Percentiles rank a stretch among this genome's conserved stretches.
These are phyloP conservation scores for Metschnikowia baotianmanensis DNA, from an alignment of 805 yeast genomes.

Conservation along the genomic window DNA sequence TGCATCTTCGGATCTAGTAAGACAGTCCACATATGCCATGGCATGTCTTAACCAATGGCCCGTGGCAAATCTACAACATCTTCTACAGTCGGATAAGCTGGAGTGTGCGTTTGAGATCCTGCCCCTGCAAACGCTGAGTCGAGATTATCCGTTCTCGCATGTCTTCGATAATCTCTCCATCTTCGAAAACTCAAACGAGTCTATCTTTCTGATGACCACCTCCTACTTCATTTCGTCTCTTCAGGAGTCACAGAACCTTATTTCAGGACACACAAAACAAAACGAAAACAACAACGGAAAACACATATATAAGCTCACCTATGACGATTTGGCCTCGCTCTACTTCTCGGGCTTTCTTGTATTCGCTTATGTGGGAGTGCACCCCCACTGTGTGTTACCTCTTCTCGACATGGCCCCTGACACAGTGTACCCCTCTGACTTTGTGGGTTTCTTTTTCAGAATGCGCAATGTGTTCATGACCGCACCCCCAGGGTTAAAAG, in stretches of 20 bases:
- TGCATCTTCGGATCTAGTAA: conserved; percentile 24
- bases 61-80: conserved; percentile 15
- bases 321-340: conserved; percentile 8
- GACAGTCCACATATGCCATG: conserved; percentile 26
- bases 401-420: conserved; percentile 27
- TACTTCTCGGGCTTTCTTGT: conserved; percentile 21
- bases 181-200: conserved; percentile 12
- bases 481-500: conserved; percentile 8
- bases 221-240: conserved; percentile 24
- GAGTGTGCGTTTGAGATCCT: neutral
- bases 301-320: no score
- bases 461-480: conserved; percentile 8
- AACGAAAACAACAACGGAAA: no score
- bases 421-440: conserved; percentile 18
- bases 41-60: conserved; percentile 28
- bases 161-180: conserved; percentile 10
- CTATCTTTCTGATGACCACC: conserved; percentile 21
- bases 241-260: conserved; percentile 6
- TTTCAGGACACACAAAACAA: conserved; percentile 1
- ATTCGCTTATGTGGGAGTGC: conserved; percentile 31
- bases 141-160: conserved; percentile 8
- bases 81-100: conserved; percentile 11
- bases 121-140: conserved; percentile 1
- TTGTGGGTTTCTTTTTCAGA: conserved; percentile 17
- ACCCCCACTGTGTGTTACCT: conserved; percentile 31